Evolutionary conservation across 768 basidiomycete species (phyloP), one percentile per base, ranked within the genome.

Genomic region (Strobilomyces dryophilus): DNA sequence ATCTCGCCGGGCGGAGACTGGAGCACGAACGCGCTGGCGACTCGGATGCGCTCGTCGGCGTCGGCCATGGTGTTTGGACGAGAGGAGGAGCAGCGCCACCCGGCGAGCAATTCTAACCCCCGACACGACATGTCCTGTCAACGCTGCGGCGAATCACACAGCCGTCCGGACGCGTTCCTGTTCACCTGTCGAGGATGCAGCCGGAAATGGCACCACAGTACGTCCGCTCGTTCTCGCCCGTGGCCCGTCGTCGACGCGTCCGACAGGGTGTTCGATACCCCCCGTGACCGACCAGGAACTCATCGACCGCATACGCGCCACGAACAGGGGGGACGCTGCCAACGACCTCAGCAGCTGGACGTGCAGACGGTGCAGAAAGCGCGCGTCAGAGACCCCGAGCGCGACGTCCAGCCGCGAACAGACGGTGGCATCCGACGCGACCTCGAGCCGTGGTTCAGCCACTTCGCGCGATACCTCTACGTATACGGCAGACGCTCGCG

Each of bases 1-100:
- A 98, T 93, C 75, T 98, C 90, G 42, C 95, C 95, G 1, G 95
- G 95, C 24, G 95, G 95, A 1, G 92, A 85, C 67, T 97, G 95
- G 1, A 91, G 77, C 29, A 98, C 75, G 63, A 97, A 90, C 31
- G 76, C 77, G 24, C 89, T 84, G 21, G 88, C 94, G 8, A 80
- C 79, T 63, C 82, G 74, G 43, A 91, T 82, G 27, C 85, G 82
- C 63, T 87, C 83, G 48, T 74, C 71, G 47, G 75, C 8, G 51
- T 58, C 67, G 57, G 82, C 79, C 87, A 89, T 88, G 20, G 45
- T 52, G 15, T 1, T 29, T 8, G 24, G 24, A 24, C 24, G 24
- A 26, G 20, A 0, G 8, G 45, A 11, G 32, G 15, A 15, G 15
- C n/a, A 8, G 36, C 17, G 36, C 36, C 36, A 37, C 36, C 7